These are phyloP conservation scores for Orbilia brochopaga DNA, from an alignment of 2,329 filamentous ascomycete species.

Conservation along the genomic window DNA sequence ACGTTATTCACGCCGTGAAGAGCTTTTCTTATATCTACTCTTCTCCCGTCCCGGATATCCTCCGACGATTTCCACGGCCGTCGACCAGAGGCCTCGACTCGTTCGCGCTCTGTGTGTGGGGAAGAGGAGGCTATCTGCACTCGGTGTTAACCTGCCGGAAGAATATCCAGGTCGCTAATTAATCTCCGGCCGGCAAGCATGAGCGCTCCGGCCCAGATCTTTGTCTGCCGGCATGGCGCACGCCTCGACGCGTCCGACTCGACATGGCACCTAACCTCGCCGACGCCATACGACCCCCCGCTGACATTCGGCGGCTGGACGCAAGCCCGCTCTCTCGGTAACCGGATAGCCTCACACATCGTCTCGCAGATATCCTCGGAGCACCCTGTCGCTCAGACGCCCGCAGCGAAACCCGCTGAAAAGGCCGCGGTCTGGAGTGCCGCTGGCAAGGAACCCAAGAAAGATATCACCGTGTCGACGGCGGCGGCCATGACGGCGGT, in stretches of 20 bases:
- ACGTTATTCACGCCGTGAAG: not conserved
- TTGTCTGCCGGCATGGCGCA: conserved; percentile 74
- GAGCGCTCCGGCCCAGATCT: conserved; percentile 52
- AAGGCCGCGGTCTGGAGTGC: conserved; percentile 58
- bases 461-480: conserved; percentile 10
- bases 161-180: conserved; percentile 14
- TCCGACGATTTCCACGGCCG: too few relatives aligned
- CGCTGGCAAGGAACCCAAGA: conserved; percentile 38
- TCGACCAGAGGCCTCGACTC: too few relatives aligned
- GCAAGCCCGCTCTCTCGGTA: conserved; percentile 80
- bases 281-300: conserved; percentile 92
- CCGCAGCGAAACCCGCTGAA: conserved; percentile 57
- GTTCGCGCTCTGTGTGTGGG: too few relatives aligned
- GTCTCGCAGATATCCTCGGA: conserved; percentile 59
- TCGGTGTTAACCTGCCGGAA: too few relatives aligned
- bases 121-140: too few relatives aligned
- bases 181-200: conserved; percentile 35
- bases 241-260: conserved; percentile 93
- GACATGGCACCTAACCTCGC: conserved; percentile 90
- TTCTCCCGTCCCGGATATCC: not conserved
- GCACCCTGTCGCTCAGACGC: conserved; percentile 38
- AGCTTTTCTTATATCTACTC: not conserved
- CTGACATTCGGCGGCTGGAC: conserved; percentile 93
- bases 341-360: conserved; percentile 78
- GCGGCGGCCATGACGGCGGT: conserved; percentile 57